A percentile compares a stretch with the other conserved stretches of the same genome.
These are phyloP conservation scores for Boletus subluridellus DNA, from an alignment of 1,284 basidiomycete genomes.

Conservation along the genomic window DNA sequence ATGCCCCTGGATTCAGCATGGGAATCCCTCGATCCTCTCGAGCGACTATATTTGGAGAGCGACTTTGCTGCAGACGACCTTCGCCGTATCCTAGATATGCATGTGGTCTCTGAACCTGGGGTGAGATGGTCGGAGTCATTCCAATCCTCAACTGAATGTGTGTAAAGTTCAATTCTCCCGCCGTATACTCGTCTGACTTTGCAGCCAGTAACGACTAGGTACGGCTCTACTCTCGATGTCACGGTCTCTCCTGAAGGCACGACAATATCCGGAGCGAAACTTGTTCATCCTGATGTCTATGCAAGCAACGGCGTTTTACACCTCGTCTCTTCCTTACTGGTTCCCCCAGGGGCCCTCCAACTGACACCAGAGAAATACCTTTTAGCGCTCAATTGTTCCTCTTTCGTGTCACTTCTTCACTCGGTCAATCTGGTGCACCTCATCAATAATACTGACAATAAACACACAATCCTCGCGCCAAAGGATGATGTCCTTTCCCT, in stretches of 20 bases:
- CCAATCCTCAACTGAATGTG: constrained; percentile 51
- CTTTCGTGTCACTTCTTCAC: constrained; percentile 85
- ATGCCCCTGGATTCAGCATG: constrained; percentile 84
- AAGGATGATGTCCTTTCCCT: constrained; percentile 78
- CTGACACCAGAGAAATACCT: constrained; percentile 93
- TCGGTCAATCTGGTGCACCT: constrained; percentile 74
- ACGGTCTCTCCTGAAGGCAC: constrained; percentile 51
- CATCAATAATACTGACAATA: constrained; percentile 70
- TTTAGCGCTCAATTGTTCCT: constrained; percentile 83
- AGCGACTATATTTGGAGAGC: constrained; percentile 82
- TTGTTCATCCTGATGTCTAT: constrained; percentile 77
- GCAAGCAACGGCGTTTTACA: constrained; percentile 96
- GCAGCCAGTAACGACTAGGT: constrained; percentile 61
- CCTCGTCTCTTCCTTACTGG: constrained; percentile 77
- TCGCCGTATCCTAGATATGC: constrained; percentile 72
- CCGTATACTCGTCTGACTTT: constrained; percentile 16
- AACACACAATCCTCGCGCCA: constrained; percentile 85
- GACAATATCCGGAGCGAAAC: constrained; percentile 60
- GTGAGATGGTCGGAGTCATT: constrained; percentile 69
- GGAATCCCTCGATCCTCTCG: constrained; percentile 59
- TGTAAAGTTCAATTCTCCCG: constrained; percentile 30
- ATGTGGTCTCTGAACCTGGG: constrained; percentile 55
- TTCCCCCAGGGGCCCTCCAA: constrained; percentile 73
- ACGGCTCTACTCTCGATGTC: constrained; percentile 66
- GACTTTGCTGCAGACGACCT: constrained; percentile 80